Base-by-base conservation (phyloP, 176 grass and related monocot genomes). In the Aegilops bicornis region DNA sequence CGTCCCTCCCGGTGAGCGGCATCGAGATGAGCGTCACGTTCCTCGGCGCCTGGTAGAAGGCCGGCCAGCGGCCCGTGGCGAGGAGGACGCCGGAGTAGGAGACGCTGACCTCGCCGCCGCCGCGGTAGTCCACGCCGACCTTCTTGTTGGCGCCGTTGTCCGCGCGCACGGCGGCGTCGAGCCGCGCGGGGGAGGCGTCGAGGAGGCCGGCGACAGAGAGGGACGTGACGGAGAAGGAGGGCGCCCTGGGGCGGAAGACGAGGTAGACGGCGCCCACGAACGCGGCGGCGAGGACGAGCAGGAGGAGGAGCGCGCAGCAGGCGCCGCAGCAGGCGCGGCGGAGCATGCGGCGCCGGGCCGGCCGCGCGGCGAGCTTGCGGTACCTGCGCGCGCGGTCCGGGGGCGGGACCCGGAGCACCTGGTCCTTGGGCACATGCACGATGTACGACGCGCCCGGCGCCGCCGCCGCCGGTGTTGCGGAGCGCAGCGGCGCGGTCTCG, bases 351-450 rank as follows among this genome's bases (percentile, higher is more conserved):
- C 73, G 91, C 1, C 86, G 83, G 0, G 70, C 43, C 2, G 96
- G 90, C 6, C 96, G 86, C 6, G 43, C 66, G 11, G 91, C 72
- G 24, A 93, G 92, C 58, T 90, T 83, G 56, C 74, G 86, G 77
- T 84, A 82, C 5, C 73, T 83, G 36, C 85, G 87, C 7, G 91
- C 93, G 23, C 94, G 88, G 70, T 91, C 91, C 0, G 89, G 93
- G 0, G 91, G 93, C 2, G 93, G 95, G 10, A 91, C 85, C 23
- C 91, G 93, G 61, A 95, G 92, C 19, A 98, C 81, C 80, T 93
- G 91, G 83, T 98, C 95, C 73, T 95, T 98, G 36, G 93, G 96
- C 0, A 98, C 54, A 20, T 91, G 93, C 25, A 98, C 68, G 82
- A 98, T 83, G 93, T 96, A 98, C 0, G 88, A 98, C 0, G 86